Conservation (phyloP, 2,329 filamentous ascomycete genomes). For the Keithomyces neogunnii region DNA sequence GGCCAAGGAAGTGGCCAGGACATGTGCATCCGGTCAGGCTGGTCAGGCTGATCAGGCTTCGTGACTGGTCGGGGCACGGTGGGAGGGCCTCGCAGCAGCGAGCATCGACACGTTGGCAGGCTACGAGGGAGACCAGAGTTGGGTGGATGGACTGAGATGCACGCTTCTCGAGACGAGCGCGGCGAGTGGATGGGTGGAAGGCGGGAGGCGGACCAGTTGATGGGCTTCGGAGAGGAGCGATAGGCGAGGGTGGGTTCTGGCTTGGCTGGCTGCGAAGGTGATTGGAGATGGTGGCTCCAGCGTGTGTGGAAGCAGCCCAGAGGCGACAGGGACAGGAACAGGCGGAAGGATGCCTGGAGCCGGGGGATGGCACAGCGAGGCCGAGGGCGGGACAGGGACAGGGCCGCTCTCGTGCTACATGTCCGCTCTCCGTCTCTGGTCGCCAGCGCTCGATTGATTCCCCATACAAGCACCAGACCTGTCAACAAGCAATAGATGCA, state of each 20-base stretch:
- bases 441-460: too few relatives aligned
- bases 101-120: conserved; percentile 38
- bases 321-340: background rate
- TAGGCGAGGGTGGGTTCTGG: conserved; percentile 1
- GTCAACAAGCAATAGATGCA: too few relatives aligned
- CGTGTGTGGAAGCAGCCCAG: background rate
- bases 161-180: background rate
- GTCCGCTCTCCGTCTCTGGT: too few relatives aligned
- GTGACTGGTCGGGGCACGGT: conserved; percentile 30
- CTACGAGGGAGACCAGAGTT: conserved; percentile 1
- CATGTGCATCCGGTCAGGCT: conserved; percentile 35
- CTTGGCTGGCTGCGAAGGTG: background rate
- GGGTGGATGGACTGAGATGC: background rate
- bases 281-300: background rate
- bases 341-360: too few relatives aligned
- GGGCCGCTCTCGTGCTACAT: too few relatives aligned
- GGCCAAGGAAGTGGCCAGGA: conserved; percentile 26
- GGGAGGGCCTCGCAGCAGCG: conserved; percentile 32
- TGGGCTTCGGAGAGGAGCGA: background rate
- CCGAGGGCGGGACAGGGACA: too few relatives aligned
- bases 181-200: background rate
- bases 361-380: too few relatives aligned
- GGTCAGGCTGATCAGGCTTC: conserved; percentile 30
- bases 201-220: background rate
- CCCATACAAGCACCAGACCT: too few relatives aligned